A percentile compares a stretch with the other conserved stretches of the same genome.
These are phyloP conservation scores for Pseudohalonectria lignicola DNA, from an alignment of 2,329 filamentous ascomycete genomes.

Conservation along the genomic window DNA sequence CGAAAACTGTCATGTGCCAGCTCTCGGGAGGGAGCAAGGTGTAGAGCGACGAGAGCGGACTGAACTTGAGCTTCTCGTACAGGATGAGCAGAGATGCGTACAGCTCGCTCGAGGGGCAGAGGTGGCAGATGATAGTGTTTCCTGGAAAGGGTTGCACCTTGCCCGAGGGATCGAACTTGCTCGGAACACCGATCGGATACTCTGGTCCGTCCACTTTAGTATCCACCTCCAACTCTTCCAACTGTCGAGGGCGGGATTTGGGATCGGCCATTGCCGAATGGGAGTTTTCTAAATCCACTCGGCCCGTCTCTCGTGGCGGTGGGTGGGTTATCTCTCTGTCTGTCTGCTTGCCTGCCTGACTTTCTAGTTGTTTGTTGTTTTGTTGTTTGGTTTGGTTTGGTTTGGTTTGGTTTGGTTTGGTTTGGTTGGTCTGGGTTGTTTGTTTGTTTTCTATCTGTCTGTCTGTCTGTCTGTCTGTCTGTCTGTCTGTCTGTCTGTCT, in stretches of 20 bases:
- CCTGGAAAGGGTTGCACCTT: constrained; percentile 13
- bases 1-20: constrained; percentile 18
- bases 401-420: too few species aligned
- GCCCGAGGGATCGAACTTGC: constrained; percentile 13
- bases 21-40: constrained; percentile 12
- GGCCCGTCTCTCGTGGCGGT: too few species aligned
- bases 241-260: not conserved
- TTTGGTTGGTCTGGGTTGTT: too few species aligned
- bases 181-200: constrained; percentile 1
- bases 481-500: too few species aligned
- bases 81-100: constrained; percentile 10
- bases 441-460: too few species aligned
- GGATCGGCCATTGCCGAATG: not conserved
- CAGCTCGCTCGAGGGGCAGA: constrained; percentile 7
- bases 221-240: not conserved
- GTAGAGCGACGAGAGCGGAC: constrained; percentile 8
- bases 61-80: constrained; percentile 8
- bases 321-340: too few species aligned
- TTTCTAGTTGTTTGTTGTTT: too few species aligned
- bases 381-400: too few species aligned
- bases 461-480: too few species aligned
- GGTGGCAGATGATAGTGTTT: constrained; percentile 14
- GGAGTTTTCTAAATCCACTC: too few species aligned
- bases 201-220: too few species aligned
- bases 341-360: too few species aligned